Evolutionary conservation across 1,284 basidiomycete genomes (phyloP).

Genomic region (Peniophora sp.): DNA sequence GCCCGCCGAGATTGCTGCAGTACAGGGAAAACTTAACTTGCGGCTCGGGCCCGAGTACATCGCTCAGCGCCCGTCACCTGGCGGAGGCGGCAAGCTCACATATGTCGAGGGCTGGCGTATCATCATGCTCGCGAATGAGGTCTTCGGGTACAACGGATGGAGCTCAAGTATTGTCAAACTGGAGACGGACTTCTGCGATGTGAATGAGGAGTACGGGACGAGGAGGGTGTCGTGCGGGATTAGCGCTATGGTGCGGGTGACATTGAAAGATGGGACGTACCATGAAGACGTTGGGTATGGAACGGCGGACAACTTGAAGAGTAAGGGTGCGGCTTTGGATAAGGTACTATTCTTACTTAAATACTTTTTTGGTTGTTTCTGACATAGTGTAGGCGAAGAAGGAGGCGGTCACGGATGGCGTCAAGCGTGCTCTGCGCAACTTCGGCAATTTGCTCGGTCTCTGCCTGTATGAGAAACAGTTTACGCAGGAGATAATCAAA

Average conservation of each 20-base stretch:
- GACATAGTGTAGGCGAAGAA: conserved; percentile 75
- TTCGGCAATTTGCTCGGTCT: conserved; percentile 96
- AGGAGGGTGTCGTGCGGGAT: conserved; percentile 71
- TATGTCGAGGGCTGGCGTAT: conserved; percentile 98
- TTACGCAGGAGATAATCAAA: conserved; percentile 78
- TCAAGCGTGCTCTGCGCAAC: conserved; percentile 85
- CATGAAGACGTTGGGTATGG: conserved; percentile 96
- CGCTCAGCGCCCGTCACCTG: conserved; percentile 83
- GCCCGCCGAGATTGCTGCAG: conserved; percentile 46
- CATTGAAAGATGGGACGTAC: conserved; percentile 80
- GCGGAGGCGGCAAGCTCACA: conserved; percentile 80
- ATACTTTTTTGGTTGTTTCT: background rate
- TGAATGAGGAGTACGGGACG: conserved; percentile 45
- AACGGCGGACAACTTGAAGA: conserved; percentile 75
- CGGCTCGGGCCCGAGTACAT: conserved; percentile 93
- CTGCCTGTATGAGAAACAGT: conserved; percentile 91
- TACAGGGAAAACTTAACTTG: conserved; percentile 81
- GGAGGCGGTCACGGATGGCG: conserved; percentile 91
- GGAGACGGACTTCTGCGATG: conserved; percentile 71
- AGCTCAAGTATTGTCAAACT: conserved; percentile 78
- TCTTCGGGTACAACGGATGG: conserved; percentile 99
- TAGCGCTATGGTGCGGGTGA: conserved; percentile 82
- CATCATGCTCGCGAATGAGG: conserved; percentile 94
- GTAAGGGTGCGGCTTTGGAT: conserved; percentile 83
- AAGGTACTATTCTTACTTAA: conserved; percentile 51